phyloP scores from a whole-genome alignment of 768 basidiomycete genomes.

The Trametes meyenii region DNA sequence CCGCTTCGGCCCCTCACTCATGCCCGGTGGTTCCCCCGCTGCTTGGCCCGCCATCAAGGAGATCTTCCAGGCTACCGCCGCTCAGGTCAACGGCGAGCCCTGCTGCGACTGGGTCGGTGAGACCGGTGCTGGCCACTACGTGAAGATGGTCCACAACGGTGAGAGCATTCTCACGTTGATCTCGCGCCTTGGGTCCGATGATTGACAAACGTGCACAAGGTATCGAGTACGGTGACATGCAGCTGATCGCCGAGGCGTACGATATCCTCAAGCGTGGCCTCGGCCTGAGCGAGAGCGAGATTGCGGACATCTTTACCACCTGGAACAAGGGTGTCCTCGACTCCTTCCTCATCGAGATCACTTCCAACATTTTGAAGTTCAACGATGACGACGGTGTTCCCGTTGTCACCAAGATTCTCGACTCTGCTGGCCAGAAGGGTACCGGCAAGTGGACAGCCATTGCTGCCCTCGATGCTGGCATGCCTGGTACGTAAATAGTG shows the following conservation, averaged over 20 bases:
- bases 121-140: slow-evolving; percentile 94
- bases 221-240: slow-evolving; percentile 99
- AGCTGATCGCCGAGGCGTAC: slow-evolving; percentile 97
- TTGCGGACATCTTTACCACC: slow-evolving; percentile 88
- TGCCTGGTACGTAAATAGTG: slow-evolving; percentile 57
- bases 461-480: slow-evolving; percentile 91
- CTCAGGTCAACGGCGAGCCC: slow-evolving; percentile 91
- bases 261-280: slow-evolving; percentile 98
- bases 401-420: slow-evolving; percentile 91
- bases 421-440: slow-evolving; percentile 97
- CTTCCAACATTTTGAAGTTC: slow-evolving; percentile 94
- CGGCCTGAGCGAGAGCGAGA: slow-evolving; percentile 83
- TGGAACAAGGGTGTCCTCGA: slow-evolving; percentile 99
- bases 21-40: slow-evolving; percentile 94
- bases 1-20: slow-evolving; percentile 94
- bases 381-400: slow-evolving; percentile 95
- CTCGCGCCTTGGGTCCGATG: slow-evolving; percentile 5
- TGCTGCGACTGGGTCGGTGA: slow-evolving; percentile 99
- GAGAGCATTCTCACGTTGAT: slow-evolving; percentile 32
- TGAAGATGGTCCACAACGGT: slow-evolving; percentile 99
- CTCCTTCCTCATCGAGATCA: slow-evolving; percentile 99
- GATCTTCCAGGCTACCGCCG: slow-evolving; percentile 98
- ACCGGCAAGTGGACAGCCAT: slow-evolving; percentile 99
- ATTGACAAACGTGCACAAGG: slow-evolving; percentile 48
- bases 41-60: slow-evolving; percentile 98